phyloP scores from a whole-genome alignment of 2,329 filamentous ascomycete genomes.

The Didymella exigua region DNA sequence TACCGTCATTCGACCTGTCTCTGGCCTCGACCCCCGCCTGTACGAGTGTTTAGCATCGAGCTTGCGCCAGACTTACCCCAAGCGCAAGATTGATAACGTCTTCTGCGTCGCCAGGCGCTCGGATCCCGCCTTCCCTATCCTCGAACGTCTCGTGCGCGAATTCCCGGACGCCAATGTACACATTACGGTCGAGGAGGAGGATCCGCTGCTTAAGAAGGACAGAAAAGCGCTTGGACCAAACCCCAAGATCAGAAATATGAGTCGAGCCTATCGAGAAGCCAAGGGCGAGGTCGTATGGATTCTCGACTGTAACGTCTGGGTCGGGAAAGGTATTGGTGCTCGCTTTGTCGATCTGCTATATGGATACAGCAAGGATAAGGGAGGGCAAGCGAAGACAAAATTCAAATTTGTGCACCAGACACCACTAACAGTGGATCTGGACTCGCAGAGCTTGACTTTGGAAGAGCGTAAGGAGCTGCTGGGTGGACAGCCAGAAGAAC shows the following conservation, averaged over 20 bases:
- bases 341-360: conserved; percentile 88
- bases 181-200: conserved; percentile 81
- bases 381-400: conserved; percentile 45
- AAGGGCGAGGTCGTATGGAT: conserved; percentile 89
- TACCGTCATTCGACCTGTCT: conserved; percentile 90
- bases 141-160: conserved; percentile 73
- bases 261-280: conserved; percentile 86
- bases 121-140: conserved; percentile 78
- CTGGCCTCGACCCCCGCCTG: conserved; percentile 85
- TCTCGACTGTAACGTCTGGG: conserved; percentile 96
- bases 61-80: conserved; percentile 81
- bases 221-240: conserved; percentile 77
- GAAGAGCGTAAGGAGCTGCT: conserved; percentile 43
- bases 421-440: conserved; percentile 81
- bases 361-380: conserved; percentile 61
- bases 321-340: conserved; percentile 76
- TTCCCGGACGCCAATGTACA: conserved; percentile 73
- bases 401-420: conserved; percentile 95
- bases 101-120: conserved; percentile 77
- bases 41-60: conserved; percentile 91
- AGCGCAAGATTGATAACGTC: conserved; percentile 74
- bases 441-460: conserved; percentile 35
- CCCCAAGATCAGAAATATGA: conserved; percentile 98
- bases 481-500: conserved; percentile 28
- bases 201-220: conserved; percentile 68